These are phyloP conservation scores for Podochytrium sp. DNA, from an alignment of 192 early-diverging fungal species.

Conservation along the genomic window DNA sequence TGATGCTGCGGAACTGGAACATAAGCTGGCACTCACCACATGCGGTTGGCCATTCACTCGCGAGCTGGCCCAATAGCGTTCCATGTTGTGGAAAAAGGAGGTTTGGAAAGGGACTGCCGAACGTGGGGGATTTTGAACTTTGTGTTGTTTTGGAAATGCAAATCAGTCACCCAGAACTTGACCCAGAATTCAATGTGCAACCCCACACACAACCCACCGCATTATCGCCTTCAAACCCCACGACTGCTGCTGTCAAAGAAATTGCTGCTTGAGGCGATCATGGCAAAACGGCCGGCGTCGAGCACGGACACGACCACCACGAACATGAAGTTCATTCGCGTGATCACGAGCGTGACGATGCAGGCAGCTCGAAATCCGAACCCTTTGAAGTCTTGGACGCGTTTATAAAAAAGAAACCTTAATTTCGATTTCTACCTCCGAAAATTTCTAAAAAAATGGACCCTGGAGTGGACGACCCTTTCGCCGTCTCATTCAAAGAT, in stretches of 20 bases:
- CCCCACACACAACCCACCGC: not conserved
- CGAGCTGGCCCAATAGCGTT: not conserved
- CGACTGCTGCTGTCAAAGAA: not conserved
- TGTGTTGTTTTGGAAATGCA: not conserved
- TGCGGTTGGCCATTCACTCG: not conserved
- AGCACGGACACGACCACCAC: too few species aligned
- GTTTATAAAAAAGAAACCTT: too few species aligned
- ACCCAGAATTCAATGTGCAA: too few species aligned
- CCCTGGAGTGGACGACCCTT: constrained; percentile 30
- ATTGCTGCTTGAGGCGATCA: not conserved
- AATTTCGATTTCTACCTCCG: too few species aligned
- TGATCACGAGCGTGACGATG: too few species aligned
- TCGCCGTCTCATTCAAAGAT: constrained; percentile 55
- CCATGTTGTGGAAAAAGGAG: too few species aligned
- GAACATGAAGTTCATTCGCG: too few species aligned
- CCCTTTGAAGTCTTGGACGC: too few species aligned
- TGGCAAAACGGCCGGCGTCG: not conserved
- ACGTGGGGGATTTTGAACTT: not conserved
- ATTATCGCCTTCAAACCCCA: not conserved
- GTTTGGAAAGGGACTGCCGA: not conserved
- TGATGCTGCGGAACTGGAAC: not conserved
- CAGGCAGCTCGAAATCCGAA: too few species aligned
- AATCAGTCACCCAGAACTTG: not conserved
- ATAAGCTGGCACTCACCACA: not conserved
- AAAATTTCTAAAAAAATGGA: not conserved